Evolutionary conservation across 1,284 basidiomycete species (phyloP).

Genomic region (Acaromyces ingoldii): DNA sequence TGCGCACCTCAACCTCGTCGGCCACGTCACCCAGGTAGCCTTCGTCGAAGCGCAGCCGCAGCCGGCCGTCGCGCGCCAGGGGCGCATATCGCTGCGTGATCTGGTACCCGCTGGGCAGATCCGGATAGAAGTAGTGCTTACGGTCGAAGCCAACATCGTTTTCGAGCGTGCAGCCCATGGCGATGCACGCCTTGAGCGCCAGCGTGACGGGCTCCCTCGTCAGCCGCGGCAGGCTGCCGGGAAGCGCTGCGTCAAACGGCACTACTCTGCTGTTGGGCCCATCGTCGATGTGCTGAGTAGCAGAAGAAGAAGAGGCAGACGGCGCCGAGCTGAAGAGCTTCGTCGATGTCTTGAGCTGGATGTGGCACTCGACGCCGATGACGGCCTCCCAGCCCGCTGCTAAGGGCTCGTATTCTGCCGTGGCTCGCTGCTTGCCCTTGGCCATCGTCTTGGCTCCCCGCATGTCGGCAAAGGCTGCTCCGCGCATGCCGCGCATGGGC

Average conservation of each 20-base stretch:
- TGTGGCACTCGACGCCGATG: slow-evolving; percentile 92
- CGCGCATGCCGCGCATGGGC: neutral
- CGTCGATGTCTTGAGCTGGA: slow-evolving; percentile 76
- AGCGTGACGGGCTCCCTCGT: slow-evolving; percentile 76
- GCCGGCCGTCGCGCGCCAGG: slow-evolving; percentile 66
- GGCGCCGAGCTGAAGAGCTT: slow-evolving; percentile 74
- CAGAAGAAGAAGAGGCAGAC: slow-evolving; percentile 8
- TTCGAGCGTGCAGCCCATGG: slow-evolving; percentile 57
- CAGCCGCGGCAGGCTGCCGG: slow-evolving; percentile 77
- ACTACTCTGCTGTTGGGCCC: slow-evolving; percentile 72
- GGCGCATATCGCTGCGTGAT: slow-evolving; percentile 95
- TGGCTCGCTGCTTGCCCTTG: neutral
- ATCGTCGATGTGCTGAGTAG: slow-evolving; percentile 41
- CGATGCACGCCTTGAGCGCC: slow-evolving; percentile 74
- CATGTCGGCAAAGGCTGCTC: too few species aligned
- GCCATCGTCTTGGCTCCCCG: too few species aligned
- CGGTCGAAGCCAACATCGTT: slow-evolving; percentile 68
- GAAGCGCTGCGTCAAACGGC: slow-evolving; percentile 81
- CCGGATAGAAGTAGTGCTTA: slow-evolving; percentile 98
- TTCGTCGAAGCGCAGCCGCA: slow-evolving; percentile 56
- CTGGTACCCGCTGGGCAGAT: slow-evolving; percentile 90
- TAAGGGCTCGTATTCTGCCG: slow-evolving; percentile 7
- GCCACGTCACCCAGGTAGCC: slow-evolving; percentile 50
- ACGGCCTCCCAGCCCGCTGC: slow-evolving; percentile 57
- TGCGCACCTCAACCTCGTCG: slow-evolving; percentile 60